Conservation (phyloP, 2,329 filamentous ascomycete genomes). For the Peltaster fructicola region DNA sequence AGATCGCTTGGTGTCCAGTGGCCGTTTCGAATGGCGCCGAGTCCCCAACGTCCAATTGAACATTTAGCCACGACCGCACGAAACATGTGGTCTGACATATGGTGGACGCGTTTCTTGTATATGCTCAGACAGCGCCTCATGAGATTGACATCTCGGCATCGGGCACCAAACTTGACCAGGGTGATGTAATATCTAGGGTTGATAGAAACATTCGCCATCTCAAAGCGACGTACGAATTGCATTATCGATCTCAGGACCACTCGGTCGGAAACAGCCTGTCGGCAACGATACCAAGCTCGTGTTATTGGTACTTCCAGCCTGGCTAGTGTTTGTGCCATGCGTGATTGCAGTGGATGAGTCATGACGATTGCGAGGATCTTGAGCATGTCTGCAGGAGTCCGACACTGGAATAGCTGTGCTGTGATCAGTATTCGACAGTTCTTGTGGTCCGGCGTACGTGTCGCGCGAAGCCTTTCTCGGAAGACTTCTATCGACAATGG, state of each 20-base stretch:
- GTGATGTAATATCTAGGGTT: constrained; percentile 10
- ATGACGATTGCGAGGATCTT: too few relatives aligned
- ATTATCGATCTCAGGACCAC: constrained; percentile 13
- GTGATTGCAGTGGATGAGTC: too few relatives aligned
- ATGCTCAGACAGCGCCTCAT: constrained; percentile 18
- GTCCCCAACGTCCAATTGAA: constrained; percentile 18
- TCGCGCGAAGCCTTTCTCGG: too few relatives aligned
- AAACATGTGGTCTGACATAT: constrained; percentile 14
- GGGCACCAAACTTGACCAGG: constrained; percentile 19
- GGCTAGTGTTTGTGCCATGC: too few relatives aligned
- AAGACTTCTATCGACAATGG: too few relatives aligned
- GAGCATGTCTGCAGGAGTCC: too few relatives aligned
- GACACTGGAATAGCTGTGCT: too few relatives aligned
- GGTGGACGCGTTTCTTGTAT: constrained; percentile 6
- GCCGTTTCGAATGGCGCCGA: constrained; percentile 22
- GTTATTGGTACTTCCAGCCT: constrained; percentile 13
- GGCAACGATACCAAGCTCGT: constrained; percentile 18
- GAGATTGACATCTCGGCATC: constrained; percentile 11
- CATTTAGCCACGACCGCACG: constrained; percentile 20
- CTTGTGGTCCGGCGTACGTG: too few relatives aligned
- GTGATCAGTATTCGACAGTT: too few relatives aligned
- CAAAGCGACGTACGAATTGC: constrained; percentile 13
- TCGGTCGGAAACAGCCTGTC: constrained; percentile 13
- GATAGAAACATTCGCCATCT: constrained; percentile 9
- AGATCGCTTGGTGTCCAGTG: constrained; percentile 19